Percentiles rank a stretch among this genome's conserved stretches.
Evolutionary conservation across 345 rosid genomes (phyloP).

Genomic region (Excoecaria agallocha): DNA sequence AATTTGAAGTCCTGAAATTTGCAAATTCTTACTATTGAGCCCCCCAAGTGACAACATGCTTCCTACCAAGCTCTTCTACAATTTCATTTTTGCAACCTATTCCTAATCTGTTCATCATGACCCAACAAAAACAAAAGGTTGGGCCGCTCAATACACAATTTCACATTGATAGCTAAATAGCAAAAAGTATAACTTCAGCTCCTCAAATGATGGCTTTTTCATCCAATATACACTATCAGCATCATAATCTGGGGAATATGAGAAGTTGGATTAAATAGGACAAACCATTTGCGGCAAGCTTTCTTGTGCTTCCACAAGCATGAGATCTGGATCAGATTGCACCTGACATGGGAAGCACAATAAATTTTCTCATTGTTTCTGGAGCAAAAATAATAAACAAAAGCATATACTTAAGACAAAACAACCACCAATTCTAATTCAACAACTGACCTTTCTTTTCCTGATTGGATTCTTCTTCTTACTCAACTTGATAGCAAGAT

Average conservation of each 20-base stretch:
- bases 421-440: not conserved
- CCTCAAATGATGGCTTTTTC: not conserved
- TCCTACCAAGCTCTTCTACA: no score
- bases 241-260: not conserved
- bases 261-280: not conserved
- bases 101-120: no score
- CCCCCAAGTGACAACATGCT: no score
- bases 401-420: not conserved
- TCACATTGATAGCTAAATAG: no score
- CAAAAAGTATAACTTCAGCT: no score
- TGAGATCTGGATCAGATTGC: conserved; percentile 55
- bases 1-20: no score
- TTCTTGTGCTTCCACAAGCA: conserved; percentile 51
- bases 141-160: no score
- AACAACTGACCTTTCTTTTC: conserved; percentile 54
- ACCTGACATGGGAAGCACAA: conserved; percentile 37
- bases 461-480: conserved; percentile 64
- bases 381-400: not conserved
- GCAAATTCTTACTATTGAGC: no score
- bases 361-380: not conserved
- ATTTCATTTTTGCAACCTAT: no score
- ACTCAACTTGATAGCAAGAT: conserved; percentile 41
- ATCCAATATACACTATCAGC: not conserved
- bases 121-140: no score
- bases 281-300: conserved; percentile 69